Conservation (phyloP, 371 early-diverging fungal species). For the Mortierella sp. region DNA sequence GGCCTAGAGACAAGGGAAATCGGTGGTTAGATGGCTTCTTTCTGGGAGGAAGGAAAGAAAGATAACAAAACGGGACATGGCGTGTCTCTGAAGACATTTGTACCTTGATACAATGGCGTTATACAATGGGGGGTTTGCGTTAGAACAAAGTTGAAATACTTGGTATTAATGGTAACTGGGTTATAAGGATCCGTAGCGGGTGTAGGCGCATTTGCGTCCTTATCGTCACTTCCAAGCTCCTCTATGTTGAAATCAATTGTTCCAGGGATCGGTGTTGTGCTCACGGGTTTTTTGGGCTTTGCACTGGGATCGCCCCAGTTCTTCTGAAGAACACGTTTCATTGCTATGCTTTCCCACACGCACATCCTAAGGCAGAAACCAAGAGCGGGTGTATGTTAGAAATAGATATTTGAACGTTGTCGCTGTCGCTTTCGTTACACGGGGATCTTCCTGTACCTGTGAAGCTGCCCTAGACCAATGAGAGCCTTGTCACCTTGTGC, state of each 20-base stretch:
- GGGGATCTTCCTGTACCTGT: constrained; percentile 59
- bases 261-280: constrained; percentile 22
- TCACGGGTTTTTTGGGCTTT: constrained; percentile 36
- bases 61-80: not conserved
- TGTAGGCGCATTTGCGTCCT: constrained; percentile 33
- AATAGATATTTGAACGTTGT: no score
- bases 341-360: constrained; percentile 73
- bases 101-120: constrained; percentile 76
- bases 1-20: constrained; percentile 46
- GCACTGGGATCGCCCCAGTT: constrained; percentile 67
- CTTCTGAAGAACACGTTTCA: constrained; percentile 70
- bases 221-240: constrained; percentile 32
- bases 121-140: constrained; percentile 74
- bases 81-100: no score
- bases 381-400: not conserved
- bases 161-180: constrained; percentile 73
- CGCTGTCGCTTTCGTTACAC: no score
- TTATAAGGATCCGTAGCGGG: constrained; percentile 61
- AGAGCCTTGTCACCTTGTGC: constrained; percentile 65
- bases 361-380: constrained; percentile 58
- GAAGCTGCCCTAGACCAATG: constrained; percentile 66
- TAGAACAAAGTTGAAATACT: constrained; percentile 71
- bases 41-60: no score
- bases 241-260: constrained; percentile 26
- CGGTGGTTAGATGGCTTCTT: not conserved